phyloP scores from a whole-genome alignment of 129 eudicot genomes.

The Cynara cardunculus region DNA sequence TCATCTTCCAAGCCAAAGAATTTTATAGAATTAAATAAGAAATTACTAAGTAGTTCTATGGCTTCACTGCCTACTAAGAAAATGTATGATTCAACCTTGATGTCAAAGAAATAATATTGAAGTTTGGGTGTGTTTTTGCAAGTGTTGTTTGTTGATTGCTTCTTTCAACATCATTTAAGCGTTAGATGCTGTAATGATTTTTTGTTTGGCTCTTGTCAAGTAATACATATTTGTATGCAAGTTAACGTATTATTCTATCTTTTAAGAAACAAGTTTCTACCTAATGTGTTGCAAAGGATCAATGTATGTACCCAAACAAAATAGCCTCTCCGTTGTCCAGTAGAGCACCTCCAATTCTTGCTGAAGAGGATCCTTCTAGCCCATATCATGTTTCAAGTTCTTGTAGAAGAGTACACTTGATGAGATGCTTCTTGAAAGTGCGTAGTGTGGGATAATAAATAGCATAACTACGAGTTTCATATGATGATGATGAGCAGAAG shows the following conservation, averaged over 20 bases:
- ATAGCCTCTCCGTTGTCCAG: constrained; percentile 14
- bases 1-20: constrained; percentile 47
- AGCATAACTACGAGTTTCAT: background rate
- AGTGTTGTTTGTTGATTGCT: constrained; percentile 21
- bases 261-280: constrained; percentile 23
- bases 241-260: constrained; percentile 20
- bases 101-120: constrained; percentile 13
- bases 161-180: constrained; percentile 28
- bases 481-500: constrained; percentile 8
- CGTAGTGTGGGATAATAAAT: background rate
- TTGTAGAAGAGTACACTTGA: background rate
- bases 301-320: constrained; percentile 28
- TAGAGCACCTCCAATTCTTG: constrained; percentile 15
- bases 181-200: constrained; percentile 19
- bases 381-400: constrained; percentile 5
- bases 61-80: constrained; percentile 35
- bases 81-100: constrained; percentile 28
- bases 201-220: constrained; percentile 8
- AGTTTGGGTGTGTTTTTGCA: background rate
- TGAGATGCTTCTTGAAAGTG: background rate
- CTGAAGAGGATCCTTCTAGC: constrained; percentile 7
- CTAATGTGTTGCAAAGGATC: constrained; percentile 26
- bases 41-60: constrained; percentile 24
- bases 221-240: constrained; percentile 15
- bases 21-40: constrained; percentile 42